Conservation (phyloP, 805 yeast genomes). For the Zygotorulaspora danielsina region DNA sequence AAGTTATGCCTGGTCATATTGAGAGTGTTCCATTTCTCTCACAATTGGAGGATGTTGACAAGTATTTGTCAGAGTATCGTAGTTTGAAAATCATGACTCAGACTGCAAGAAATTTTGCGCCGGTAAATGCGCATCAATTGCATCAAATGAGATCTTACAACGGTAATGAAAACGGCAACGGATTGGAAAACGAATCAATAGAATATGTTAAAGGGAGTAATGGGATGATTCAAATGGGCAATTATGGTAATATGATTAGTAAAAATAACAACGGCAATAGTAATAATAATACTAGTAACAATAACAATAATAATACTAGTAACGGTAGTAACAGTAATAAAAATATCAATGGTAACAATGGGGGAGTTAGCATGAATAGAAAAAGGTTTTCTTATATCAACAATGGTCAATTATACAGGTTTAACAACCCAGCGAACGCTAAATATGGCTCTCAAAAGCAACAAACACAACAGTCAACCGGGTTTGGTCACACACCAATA, state of each 20-base stretch:
- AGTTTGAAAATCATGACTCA: slow-evolving; percentile 22
- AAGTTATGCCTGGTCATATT: slow-evolving; percentile 31
- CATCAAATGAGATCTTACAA: slow-evolving; percentile 8
- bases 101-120: slow-evolving; percentile 9
- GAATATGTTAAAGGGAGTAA: slow-evolving; percentile 6
- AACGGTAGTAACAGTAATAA: slow-evolving; percentile 7
- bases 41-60: slow-evolving; percentile 36
- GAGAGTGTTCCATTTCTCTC: slow-evolving; percentile 33
- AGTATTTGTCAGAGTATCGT: slow-evolving; percentile 28
- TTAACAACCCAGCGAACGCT: slow-evolving; percentile 13
- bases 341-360: slow-evolving; percentile 6
- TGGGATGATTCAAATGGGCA: slow-evolving; percentile 5
- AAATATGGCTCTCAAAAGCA: slow-evolving; percentile 10
- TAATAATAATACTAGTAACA: slow-evolving; percentile 8
- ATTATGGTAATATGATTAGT: slow-evolving; percentile 4
- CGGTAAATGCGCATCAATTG: slow-evolving; percentile 1
- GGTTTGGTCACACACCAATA: slow-evolving; percentile 9
- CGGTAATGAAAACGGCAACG: slow-evolving; percentile 1
- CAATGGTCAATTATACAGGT: slow-evolving; percentile 13
- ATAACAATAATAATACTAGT: slow-evolving; percentile 6
- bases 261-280: slow-evolving; percentile 12
- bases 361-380: slow-evolving; percentile 8
- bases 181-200: slow-evolving; percentile 5
- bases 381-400: slow-evolving; percentile 9
- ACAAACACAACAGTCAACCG: slow-evolving; percentile 10